phyloP scores from a whole-genome alignment of 768 basidiomycete genomes.

The Candolleomyces eurysporus region DNA sequence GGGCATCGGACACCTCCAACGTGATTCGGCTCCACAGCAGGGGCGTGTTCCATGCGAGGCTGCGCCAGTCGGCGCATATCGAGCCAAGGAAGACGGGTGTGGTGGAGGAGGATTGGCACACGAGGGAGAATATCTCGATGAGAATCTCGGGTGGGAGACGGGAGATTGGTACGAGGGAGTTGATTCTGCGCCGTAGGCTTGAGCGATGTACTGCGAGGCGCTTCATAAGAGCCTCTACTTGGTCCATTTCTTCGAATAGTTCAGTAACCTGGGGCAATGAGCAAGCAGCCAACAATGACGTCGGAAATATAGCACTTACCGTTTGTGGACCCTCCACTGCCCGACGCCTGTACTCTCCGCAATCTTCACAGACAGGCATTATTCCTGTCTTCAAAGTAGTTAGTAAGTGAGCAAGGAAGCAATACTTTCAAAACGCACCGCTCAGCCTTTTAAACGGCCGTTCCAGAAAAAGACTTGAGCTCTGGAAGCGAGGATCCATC shows the following conservation, averaged over 20 bases:
- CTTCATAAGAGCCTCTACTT: slow-evolving; percentile 17
- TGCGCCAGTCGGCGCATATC: slow-evolving; percentile 9
- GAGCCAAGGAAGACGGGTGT: slow-evolving; percentile 12
- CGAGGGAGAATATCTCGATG: slow-evolving; percentile 9
- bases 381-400: background rate
- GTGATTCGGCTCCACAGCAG: slow-evolving; percentile 1
- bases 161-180: slow-evolving; percentile 11
- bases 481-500: background rate
- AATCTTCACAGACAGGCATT: background rate
- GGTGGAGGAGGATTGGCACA: slow-evolving; percentile 16
- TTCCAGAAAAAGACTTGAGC: too few species aligned
- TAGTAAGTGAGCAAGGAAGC: background rate
- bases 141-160: slow-evolving; percentile 9
- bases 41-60: slow-evolving; percentile 6
- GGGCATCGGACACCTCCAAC: background rate
- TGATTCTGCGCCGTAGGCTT: slow-evolving; percentile 17
- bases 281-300: background rate
- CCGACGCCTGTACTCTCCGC: background rate
- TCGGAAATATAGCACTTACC: background rate
- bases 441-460: too few species aligned
- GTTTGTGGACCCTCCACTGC: background rate
- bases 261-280: background rate
- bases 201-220: slow-evolving; percentile 14
- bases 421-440: too few species aligned
- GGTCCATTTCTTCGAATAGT: slow-evolving; percentile 17